Evolutionary conservation across 2,329 filamentous ascomycete species (phyloP), one percentile per base, ranked within the genome.

Genomic region (Neonectria faginata): DNA sequence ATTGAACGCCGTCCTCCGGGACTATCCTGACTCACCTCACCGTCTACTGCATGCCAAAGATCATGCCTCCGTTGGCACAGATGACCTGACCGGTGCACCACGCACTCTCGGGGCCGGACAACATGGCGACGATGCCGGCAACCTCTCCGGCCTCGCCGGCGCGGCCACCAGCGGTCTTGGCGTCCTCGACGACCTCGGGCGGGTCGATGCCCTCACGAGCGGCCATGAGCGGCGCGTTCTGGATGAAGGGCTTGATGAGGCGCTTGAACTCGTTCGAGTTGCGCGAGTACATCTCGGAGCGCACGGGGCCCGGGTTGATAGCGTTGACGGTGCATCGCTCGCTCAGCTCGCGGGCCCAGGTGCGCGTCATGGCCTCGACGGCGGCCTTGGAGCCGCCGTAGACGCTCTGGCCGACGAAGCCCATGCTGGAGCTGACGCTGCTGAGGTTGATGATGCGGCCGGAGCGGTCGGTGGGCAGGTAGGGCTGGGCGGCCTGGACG

Each of bases 381-480:
- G 85, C 85, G 1, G 83, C 84, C 75, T 87, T 87, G 69, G 81
- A 83, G 10, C 84, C 84, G 57, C 81, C 84, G 74, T 87, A 87
- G 55, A 87, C 81, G 52, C 80, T 80, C 77, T 86, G 84, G 1
- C 78, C 79, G 7, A 83, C 77, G 71, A 85, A 83, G n/a, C 85
- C 85, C 27, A 80, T 72, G 12, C 79, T 78, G 20, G 82, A 80
- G 53, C 81, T 83, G 27, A 85, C 81, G 53, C 82, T 85, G 31
- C 83, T 85, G 58, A 87, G 75, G 76, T 84, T 85, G 72, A 87
- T 78, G 67, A 87, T 82, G 60, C 85, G 83, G 10, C 85, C 84
- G 27, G 86, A 88, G 44, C 92, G 89, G 78, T 94, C 90, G 42
- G 79, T 80, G 0, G 92, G 92, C 2, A 96, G 85, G 77, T 90